Base-by-base conservation (phyloP, 148 eudicot species). In the Rhododendron griersonianum region DNA sequence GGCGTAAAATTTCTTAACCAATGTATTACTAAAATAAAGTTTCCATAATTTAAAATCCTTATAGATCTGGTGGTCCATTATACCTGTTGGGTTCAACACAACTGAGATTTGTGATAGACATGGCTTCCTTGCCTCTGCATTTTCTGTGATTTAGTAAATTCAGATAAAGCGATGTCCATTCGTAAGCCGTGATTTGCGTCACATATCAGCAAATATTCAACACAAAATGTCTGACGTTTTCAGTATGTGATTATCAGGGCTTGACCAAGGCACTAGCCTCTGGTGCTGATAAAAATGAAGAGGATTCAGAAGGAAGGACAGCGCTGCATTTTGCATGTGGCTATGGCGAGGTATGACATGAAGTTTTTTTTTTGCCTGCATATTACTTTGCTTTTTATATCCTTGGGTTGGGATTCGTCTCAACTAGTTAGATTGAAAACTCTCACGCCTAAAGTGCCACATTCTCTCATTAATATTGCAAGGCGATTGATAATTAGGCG, bases 321-420 rank as follows among this genome's bases (percentile, higher is more conserved):
- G 98, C 99, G 25, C 89, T 97, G 90, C 99, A 97, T 91, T 97
- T 95, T 93, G 98, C 98, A 63, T 95, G 99, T 93, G 99, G 98
- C 80, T 94, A 97, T 91, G 99, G 99, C 1, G 98, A 97, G 98
- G 98, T 96, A 96, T 61, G 86, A 61, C 79, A 74, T 45, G 76
- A 45, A 82, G 86, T 86, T 19, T 30, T 41, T 14, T 55, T 15
- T 16, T 37, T 50, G 28, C 33, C 33, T 76, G 41, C 50, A 23
- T 74, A 23, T 50, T 71, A 45, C 19, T 74, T 25, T 50, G 39
- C n/a, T 11, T 35, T 82, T 45, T 57, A 28, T 30, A 41, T 73
- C 55, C 21, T 81, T 73, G 19, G 55, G 65, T 51, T 18, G 15
- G 4, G 39, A n/a, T 69, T 21, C 11, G 30, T n/a, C 53, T 86